Evolutionary conservation across 2,329 filamentous ascomycete species (phyloP), one percentile per base, ranked within the genome.

Genomic region (Penicillium sp.): DNA sequence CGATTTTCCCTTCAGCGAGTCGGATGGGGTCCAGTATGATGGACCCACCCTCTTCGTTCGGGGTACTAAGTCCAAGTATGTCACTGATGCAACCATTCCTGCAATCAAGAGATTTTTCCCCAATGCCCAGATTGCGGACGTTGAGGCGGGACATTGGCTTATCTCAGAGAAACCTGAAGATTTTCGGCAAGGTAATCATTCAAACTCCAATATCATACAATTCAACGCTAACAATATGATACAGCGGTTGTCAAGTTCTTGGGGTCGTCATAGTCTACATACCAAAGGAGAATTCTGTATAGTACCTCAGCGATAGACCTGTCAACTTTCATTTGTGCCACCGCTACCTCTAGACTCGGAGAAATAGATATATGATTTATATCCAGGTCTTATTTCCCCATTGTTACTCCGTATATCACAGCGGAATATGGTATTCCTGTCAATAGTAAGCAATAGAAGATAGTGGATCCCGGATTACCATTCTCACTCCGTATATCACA

Each of bases 1-100:
- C 1, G 91, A 96, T 65, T 99, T 99, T 68, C 93, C 95, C 0
- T 96, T 88, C 78, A 88, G 84, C 63, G 82, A 91, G 66, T 87
- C 92, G 0, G 81, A 84, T n/a, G 75, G 82, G 61, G 77, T 79
- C 33, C 82, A 87, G 26, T 98, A 90, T 69, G 81, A 86, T 65
- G 92, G 91, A 60, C 90, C 87, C 1, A 88, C 91, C 14, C 79
- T 98, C 22, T 91, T 98, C 64, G 82, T 98, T 7, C 65, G 76
- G 13, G 76, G 76, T 5, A 77, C 74, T 1, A 73, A 66, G 52
- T 77, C 74, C 37, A 65, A 59, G 27, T 78, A 78, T 62, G 73
- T 78, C 9, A 67, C 68, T 14, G 73, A 77, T 47, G 70, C 76
- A n/a, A 68, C 68, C 1, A 54, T 78, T 49, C 74, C 76, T 0